Percentiles rank a stretch among this genome's conserved stretches.
phyloP scores from a whole-genome alignment of 768 basidiomycete species.

The Holtermannia corniformis region DNA sequence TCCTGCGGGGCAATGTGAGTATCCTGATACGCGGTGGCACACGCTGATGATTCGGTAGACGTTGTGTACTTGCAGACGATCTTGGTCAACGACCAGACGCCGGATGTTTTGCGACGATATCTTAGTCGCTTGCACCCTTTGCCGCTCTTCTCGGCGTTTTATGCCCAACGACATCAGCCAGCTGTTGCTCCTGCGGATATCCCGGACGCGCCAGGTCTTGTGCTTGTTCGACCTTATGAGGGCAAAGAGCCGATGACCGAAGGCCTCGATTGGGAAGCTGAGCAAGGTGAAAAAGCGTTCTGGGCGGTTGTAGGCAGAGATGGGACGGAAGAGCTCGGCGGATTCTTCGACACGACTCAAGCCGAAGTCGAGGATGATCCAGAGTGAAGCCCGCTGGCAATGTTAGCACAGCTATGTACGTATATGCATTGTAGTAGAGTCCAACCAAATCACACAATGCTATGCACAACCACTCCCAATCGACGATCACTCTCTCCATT shows the following conservation, averaged over 20 bases:
- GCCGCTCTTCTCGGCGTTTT: constrained; percentile 17
- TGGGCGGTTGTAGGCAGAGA: constrained; percentile 20
- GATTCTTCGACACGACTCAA: constrained; percentile 27
- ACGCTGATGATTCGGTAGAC: constrained; percentile 1
- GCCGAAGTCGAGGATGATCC: constrained; percentile 16
- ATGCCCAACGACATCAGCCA: constrained; percentile 3
- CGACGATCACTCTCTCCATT: too few species aligned
- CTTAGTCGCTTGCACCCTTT: constrained; percentile 5
- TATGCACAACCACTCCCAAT: too few species aligned
- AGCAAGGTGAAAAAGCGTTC: constrained; percentile 30
- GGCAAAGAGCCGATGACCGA: constrained; percentile 25
- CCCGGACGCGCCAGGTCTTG: background rate
- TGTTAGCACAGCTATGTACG: too few species aligned
- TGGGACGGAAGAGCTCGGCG: background rate
- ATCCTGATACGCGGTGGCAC: background rate
- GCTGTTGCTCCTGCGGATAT: background rate
- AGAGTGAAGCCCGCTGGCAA: too few species aligned
- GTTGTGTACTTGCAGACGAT: constrained; percentile 8
- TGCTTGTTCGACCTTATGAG: constrained; percentile 12
- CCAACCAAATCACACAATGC: too few species aligned
- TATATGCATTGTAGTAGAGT: too few species aligned
- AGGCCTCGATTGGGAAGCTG: constrained; percentile 38
- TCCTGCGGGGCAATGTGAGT: constrained; percentile 41
- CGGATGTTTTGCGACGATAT: constrained; percentile 10
- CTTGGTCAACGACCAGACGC: background rate